Conservation (phyloP, 2,329 filamentous ascomycete species). For the Claviceps purpurea region DNA sequence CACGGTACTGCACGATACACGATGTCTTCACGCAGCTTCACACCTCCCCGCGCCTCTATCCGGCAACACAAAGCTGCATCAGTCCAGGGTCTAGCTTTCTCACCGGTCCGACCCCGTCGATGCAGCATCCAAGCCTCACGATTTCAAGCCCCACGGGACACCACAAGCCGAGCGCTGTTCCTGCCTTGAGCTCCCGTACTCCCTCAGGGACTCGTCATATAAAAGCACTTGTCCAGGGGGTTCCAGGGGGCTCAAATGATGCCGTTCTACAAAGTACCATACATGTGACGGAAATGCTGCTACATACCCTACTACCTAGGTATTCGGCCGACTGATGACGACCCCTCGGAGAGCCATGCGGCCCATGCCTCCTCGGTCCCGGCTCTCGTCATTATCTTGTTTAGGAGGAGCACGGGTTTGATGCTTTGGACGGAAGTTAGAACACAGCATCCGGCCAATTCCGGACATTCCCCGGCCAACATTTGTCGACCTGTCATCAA, state of each 20-base stretch:
- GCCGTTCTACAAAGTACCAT: neutral
- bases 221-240: neutral
- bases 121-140: neutral
- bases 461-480: neutral
- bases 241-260: neutral
- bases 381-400: neutral
- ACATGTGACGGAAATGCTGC: too few relatives aligned
- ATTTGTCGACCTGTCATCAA: neutral
- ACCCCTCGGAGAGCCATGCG: too few relatives aligned
- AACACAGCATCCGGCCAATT: constrained; percentile 1
- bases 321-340: neutral
- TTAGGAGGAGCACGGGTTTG: neutral
- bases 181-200: neutral
- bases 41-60: neutral
- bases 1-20: neutral
- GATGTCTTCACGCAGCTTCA: neutral
- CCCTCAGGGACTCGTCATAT: neutral
- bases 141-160: neutral
- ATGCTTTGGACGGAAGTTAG: neutral
- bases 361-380: neutral
- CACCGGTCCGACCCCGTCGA: neutral
- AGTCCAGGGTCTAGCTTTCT: neutral
- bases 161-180: neutral
- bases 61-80: neutral
- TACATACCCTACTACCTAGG: too few relatives aligned